Evolutionary conservation across 192 early-diverging fungal genomes (phyloP).

Genomic region (Spizellomyces punctatus): DNA sequence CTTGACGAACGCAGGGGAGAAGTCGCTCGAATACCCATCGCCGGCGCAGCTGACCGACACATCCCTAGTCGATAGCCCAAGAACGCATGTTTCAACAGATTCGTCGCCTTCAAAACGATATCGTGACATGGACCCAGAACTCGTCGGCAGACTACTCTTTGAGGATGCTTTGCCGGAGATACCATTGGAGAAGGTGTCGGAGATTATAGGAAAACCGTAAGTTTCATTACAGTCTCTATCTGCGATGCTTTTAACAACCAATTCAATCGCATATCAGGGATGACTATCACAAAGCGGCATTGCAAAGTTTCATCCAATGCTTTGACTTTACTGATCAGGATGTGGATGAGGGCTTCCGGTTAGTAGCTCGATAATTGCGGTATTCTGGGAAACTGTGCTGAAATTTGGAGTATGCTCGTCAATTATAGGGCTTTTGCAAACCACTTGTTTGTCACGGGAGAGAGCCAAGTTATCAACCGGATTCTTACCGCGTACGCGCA

Average conservation of each 20-base stretch:
- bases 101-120: background rate
- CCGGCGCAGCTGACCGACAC: background rate
- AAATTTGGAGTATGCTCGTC: background rate
- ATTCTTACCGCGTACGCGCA: slow-evolving; percentile 83
- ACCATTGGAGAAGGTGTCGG: slow-evolving; percentile 8
- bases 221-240: too few species aligned
- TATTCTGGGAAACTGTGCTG: slow-evolving; percentile 5
- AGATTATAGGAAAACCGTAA: slow-evolving; percentile 35
- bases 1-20: background rate
- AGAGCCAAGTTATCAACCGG: slow-evolving; percentile 91
- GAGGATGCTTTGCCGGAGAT: slow-evolving; percentile 28
- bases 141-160: slow-evolving; percentile 26
- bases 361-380: background rate
- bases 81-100: background rate
- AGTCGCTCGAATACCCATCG: background rate
- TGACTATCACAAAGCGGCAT: slow-evolving; percentile 48
- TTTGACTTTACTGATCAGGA: slow-evolving; percentile 73
- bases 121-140: slow-evolving; percentile 24
- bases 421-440: slow-evolving; percentile 61
- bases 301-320: slow-evolving; percentile 73
- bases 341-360: slow-evolving; percentile 80
- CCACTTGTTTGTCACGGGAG: slow-evolving; percentile 82
- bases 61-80: background rate
- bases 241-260: too few species aligned
- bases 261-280: slow-evolving; percentile 1